Conservation (phyloP, 306 rosid species). For the Rosa chinensis region DNA sequence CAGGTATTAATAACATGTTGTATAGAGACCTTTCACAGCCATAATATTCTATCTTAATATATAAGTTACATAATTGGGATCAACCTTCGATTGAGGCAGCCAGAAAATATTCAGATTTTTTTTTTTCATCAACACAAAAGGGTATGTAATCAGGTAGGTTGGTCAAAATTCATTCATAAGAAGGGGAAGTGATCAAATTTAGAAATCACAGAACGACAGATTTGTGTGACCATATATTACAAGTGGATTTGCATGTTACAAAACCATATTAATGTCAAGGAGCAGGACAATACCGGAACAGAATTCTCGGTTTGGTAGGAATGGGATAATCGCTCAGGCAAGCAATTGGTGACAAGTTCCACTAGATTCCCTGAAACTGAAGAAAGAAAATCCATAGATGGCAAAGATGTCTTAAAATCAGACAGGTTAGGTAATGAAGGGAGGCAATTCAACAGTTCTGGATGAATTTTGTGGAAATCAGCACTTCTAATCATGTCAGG, state of each 20-base stretch:
- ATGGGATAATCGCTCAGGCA: constrained; percentile 34
- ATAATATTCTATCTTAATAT: neutral
- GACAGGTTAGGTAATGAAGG: constrained; percentile 43
- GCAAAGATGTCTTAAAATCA: constrained; percentile 34
- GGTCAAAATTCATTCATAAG: neutral
- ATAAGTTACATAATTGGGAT: neutral
- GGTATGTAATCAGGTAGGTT: neutral
- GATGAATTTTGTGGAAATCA: constrained; percentile 41
- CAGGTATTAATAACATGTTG: neutral
- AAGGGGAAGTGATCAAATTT: neutral
- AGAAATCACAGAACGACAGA: neutral
- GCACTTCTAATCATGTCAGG: constrained; percentile 36
- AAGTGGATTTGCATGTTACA: neutral
- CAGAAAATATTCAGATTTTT: neutral
- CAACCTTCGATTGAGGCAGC: neutral
- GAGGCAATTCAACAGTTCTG: constrained; percentile 49
- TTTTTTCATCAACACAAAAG: neutral
- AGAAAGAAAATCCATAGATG: constrained; percentile 38
- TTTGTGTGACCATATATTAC: neutral
- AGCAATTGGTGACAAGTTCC: constrained; percentile 48
- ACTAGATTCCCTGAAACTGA: constrained; percentile 41
- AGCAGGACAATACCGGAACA: constrained; percentile 28
- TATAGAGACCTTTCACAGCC: neutral
- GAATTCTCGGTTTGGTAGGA: neutral
- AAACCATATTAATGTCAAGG: neutral